phyloP scores from a whole-genome alignment of 2,329 filamentous ascomycete species.

The Colletotrichum sp. region DNA sequence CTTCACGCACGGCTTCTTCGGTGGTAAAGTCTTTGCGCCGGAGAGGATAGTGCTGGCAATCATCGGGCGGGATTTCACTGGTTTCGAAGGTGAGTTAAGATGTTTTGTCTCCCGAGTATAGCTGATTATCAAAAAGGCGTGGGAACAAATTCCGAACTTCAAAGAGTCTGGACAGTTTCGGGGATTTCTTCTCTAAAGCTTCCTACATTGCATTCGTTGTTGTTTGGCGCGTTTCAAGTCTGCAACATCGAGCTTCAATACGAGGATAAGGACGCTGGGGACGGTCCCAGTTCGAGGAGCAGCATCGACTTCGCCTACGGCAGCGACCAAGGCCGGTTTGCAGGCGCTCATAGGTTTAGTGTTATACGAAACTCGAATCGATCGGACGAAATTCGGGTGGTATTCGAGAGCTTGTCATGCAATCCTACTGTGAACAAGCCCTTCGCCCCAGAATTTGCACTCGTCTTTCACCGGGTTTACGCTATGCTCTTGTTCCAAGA shows the following conservation, averaged over 20 bases:
- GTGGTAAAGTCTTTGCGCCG: slow-evolving; percentile 30
- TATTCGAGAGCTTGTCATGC: slow-evolving; percentile 27
- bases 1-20: slow-evolving; percentile 34
- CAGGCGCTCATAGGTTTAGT: slow-evolving; percentile 33
- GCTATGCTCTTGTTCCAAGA: slow-evolving; percentile 30
- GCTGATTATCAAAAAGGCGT: not conserved
- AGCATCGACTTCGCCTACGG: slow-evolving; percentile 34
- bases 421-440: slow-evolving; percentile 28
- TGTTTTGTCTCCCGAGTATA: not conserved
- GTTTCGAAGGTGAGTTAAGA: not conserved
- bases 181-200: not conserved
- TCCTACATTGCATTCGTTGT: slow-evolving; percentile 22
- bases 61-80: not conserved
- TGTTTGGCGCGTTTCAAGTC: slow-evolving; percentile 33
- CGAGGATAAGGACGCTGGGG: not conserved
- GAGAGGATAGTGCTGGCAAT: slow-evolving; percentile 25
- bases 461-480: slow-evolving; percentile 29
- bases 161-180: not conserved
- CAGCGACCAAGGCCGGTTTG: slow-evolving; percentile 27
- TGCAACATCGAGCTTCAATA: slow-evolving; percentile 16
- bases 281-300: slow-evolving; percentile 19
- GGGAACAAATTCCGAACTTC: not conserved
- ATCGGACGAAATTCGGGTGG: slow-evolving; percentile 1
- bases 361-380: slow-evolving; percentile 21
- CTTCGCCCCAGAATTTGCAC: slow-evolving; percentile 16